Evolutionary conservation across 257 asterid species (phyloP).

Genomic region (Nicotiana knightiana): DNA sequence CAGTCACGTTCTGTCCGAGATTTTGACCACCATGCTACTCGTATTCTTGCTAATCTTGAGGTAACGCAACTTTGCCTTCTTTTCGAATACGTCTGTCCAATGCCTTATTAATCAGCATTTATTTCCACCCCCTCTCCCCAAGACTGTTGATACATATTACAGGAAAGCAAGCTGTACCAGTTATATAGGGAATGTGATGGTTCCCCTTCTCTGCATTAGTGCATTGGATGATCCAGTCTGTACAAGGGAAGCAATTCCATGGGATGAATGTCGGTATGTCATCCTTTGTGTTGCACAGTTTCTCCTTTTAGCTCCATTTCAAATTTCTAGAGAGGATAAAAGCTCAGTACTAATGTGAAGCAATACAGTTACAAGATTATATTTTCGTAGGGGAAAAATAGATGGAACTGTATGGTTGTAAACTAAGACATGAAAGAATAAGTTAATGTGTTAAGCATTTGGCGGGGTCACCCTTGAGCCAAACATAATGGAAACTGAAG

Average conservation of each 20-base stretch:
- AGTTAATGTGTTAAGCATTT: background rate
- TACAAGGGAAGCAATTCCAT: conserved; percentile 87
- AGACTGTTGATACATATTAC: conserved; percentile 93
- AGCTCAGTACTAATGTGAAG: background rate
- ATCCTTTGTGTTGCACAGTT: background rate
- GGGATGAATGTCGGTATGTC: conserved; percentile 82
- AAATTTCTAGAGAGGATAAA: background rate
- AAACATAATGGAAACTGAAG: background rate
- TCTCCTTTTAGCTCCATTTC: background rate
- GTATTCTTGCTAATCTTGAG: conserved; percentile 70
- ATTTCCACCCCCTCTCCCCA: background rate
- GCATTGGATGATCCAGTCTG: conserved; percentile 91
- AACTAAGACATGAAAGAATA: background rate
- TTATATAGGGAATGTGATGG: conserved; percentile 60
- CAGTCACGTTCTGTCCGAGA: conserved; percentile 74
- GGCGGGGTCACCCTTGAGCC: background rate
- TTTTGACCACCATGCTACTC: conserved; percentile 72
- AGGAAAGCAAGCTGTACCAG: conserved; percentile 67
- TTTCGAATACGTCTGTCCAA: background rate
- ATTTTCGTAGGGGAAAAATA: background rate
- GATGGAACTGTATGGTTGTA: background rate
- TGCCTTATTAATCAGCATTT: background rate
- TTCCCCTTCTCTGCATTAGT: conserved; percentile 87
- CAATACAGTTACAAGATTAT: background rate
- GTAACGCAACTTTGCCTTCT: conserved; percentile 30